Evolutionary conservation across 352 stramenopile species (phyloP), one percentile per base, ranked within the genome.

Genomic region (Phytophthora ramorum): DNA sequence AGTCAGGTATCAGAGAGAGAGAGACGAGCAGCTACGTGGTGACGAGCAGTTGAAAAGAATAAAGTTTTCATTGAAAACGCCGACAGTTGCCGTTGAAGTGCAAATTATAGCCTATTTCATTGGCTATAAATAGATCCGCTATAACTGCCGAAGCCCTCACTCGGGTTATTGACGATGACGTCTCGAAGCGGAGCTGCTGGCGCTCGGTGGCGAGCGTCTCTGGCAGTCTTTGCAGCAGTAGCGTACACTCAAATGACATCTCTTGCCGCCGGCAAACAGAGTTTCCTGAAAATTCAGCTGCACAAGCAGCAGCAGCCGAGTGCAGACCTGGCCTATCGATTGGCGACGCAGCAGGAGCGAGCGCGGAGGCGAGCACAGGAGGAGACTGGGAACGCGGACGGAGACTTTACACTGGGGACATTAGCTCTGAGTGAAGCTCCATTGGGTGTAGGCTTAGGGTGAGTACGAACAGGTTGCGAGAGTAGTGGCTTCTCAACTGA

Each of bases 401-500:
- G 45, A 12, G 54, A 76, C 32, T 67, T 76, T 58, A 48, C 52
- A 45, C 14, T 54, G 5, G 72, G 72, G 9, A 32, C 69, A 13
- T 50, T 95, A 2, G 77, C 78, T 19, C 75, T 81, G 35, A 91
- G 79, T 58, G 76, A 93, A 69, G 66, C 87, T 17, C 79, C 83
- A 30, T 58, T 95, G 10, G 78, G 83, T 35, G 82, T 94, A 0
- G 87, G 87, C 40, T 85, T 79, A 28, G 87, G 84, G 82, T 92
- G 57, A 51, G 71, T 70, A 30, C 48, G 9, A 41, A 6, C 28
- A 50, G 17, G 41, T 40, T 30, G 2, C 20, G n/a, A 40, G 13
- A 22, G 34, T 16, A n/a, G 17, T 47, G 17, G 19, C 17, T 8
- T 28, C 41, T 5, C n/a, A n/a, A 14, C 17, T 12, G n/a, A 37